A percentile compares a stretch with the other conserved stretches of the same genome.
Evolutionary conservation across 1,284 basidiomycete species (phyloP).

Genomic region (Leccinum pachyderme): DNA sequence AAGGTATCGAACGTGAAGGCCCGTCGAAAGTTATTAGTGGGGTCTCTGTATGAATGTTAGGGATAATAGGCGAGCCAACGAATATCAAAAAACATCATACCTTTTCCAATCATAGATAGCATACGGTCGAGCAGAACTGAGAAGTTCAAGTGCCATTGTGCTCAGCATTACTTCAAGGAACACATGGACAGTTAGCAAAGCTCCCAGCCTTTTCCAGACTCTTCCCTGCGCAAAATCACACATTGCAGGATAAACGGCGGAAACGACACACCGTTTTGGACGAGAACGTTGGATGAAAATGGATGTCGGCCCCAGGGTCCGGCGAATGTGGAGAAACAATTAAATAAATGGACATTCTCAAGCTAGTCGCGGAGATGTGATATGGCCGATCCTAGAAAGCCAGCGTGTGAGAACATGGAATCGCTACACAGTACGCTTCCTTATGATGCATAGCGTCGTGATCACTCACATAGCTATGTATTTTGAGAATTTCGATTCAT

Average conservation of each 20-base stretch:
- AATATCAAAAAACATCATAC: background rate
- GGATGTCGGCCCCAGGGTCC: background rate
- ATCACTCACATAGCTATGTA: background rate
- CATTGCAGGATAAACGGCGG: background rate
- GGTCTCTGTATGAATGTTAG: background rate
- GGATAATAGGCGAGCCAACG: background rate
- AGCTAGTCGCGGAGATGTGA: background rate
- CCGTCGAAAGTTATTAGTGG: background rate
- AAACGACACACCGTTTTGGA: background rate
- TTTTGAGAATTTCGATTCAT: background rate
- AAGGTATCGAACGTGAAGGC: background rate
- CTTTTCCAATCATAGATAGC: background rate
- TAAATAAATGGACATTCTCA: background rate
- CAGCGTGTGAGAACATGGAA: background rate
- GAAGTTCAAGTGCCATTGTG: background rate
- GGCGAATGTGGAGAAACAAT: background rate
- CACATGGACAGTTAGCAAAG: background rate
- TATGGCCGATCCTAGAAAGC: constrained; percentile 1
- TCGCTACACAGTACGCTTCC: background rate
- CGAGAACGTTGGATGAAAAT: background rate
- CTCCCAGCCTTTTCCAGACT: background rate
- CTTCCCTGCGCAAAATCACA: background rate
- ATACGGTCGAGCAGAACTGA: background rate
- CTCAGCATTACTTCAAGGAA: background rate
- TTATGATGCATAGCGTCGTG: background rate